Base-by-base conservation (phyloP, 441 rosid genomes). In the Pelargonium cotyledonis region DNA sequence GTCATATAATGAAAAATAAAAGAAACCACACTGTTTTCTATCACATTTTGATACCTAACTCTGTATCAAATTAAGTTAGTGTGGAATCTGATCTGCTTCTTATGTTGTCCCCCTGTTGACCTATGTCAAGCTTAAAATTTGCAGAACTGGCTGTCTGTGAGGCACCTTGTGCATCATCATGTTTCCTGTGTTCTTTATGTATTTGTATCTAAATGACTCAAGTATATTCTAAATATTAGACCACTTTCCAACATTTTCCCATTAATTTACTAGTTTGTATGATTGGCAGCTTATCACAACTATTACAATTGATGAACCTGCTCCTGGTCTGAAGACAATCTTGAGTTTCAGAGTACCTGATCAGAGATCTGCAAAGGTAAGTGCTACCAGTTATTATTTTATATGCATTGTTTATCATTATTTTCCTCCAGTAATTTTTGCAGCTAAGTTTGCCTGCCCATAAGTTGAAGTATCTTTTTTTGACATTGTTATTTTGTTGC, bases 331-430 rank as follows among this genome's bases (percentile, higher is more conserved):
- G 80, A 94, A 85, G 85, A 51, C 96, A 38, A 91, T 91, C 72
- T 76, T 91, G 57, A 86, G 85, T 83, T 87, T 86, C 85, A 88
- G 70, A 75, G 83, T 81, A 47, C 99, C 97, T 67, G 96, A 94
- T 80, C 96, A 88, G 68, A 86, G 96, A 79, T 94, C 97, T 61
- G 94, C 96, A 77, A 92, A 91, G 95, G 99, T 91, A 75, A 70
- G 65, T 21, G 1, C 51, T 61, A 10, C 60, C 18, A 18, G 12
- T 5, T 43, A 69, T 23, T 62, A 9, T 2, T 1, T 2, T 47
- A 47, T 2, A 47, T 9, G 55, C 3, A 4, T 35, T 35, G 38
- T 35, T 35, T 35, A 47, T 12, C 43, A 0, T 31, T 12, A 23
- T 4, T 62, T 62, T 26, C 23, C 40, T 29, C 23, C n/a, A 46